A percentile compares a stretch with the other conserved stretches of the same genome.
Evolutionary conservation across 768 basidiomycete genomes (phyloP).

Genomic region (Russula foetens): DNA sequence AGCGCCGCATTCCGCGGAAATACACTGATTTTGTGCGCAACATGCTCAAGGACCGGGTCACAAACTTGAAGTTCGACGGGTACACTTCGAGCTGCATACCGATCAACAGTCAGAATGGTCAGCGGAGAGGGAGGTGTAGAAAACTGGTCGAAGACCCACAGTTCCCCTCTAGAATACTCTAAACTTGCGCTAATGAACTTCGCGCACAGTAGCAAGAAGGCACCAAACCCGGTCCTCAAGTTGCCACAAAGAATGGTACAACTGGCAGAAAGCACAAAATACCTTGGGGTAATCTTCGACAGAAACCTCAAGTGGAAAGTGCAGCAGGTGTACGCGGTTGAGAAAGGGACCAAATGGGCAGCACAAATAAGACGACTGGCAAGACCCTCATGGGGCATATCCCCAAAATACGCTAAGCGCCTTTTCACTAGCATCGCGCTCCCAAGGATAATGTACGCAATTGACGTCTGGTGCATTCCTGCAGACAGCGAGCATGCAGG

Average conservation of each 20-base stretch:
- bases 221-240: not conserved
- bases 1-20: constrained; percentile 24
- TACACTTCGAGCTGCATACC: constrained; percentile 18
- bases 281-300: too few species aligned
- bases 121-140: constrained; percentile 6
- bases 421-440: not conserved
- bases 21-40: constrained; percentile 20
- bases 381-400: not conserved
- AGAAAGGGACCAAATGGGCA: not conserved
- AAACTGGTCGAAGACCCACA: not conserved
- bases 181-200: not conserved
- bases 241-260: not conserved
- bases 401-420: not conserved
- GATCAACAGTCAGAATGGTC: not conserved
- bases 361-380: not conserved
- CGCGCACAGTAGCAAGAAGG: not conserved
- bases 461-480: constrained; percentile 18
- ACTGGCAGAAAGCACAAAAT: not conserved
- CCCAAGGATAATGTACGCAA: not conserved
- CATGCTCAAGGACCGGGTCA: constrained; percentile 9
- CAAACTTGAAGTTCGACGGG: too few species aligned
- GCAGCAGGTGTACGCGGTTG: too few species aligned
- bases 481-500: not conserved
- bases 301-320: too few species aligned
- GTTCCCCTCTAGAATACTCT: not conserved